Evolutionary conservation across 768 basidiomycete species (phyloP).

Genomic region (Kwoniella botswanensis): DNA sequence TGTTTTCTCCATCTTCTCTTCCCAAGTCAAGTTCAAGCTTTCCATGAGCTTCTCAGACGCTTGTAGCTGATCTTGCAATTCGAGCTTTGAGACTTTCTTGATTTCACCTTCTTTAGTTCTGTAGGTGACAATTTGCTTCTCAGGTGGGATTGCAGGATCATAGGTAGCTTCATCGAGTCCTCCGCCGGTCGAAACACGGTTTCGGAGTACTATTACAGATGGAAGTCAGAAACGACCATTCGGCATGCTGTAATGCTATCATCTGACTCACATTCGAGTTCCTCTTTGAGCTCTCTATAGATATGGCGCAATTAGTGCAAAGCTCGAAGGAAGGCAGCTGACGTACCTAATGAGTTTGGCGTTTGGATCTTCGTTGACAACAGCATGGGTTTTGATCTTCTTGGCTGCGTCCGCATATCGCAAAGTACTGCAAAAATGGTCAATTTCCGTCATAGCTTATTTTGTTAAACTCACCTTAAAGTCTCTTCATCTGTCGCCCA

Average conservation of each 20-base stretch:
- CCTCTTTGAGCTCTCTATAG: conserved; percentile 85
- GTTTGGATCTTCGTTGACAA: conserved; percentile 99
- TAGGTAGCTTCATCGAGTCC: conserved; percentile 68
- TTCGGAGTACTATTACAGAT: conserved; percentile 68
- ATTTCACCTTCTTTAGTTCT: conserved; percentile 89
- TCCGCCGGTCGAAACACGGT: conserved; percentile 59
- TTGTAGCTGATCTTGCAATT: conserved; percentile 88
- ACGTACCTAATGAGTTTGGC: conserved; percentile 84
- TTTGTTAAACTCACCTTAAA: conserved; percentile 61
- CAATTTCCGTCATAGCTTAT: background rate
- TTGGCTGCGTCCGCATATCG: conserved; percentile 98
- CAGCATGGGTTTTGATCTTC: conserved; percentile 99
- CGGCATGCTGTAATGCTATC: background rate
- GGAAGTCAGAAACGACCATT: background rate
- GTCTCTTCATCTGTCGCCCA: conserved; percentile 77
- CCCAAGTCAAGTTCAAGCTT: conserved; percentile 92
- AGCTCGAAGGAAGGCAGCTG: too few species aligned
- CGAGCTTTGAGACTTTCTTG: conserved; percentile 95
- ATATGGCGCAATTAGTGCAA: too few species aligned
- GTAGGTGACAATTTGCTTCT: conserved; percentile 94
- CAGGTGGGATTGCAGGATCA: conserved; percentile 86
- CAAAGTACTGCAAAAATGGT: conserved; percentile 66
- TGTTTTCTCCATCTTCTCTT: conserved; percentile 78
- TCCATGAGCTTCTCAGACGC: conserved; percentile 85
- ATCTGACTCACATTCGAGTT: conserved; percentile 67